Percentiles rank a stretch among this genome's conserved stretches.
phyloP scores from a whole-genome alignment of 1,139 yeast genomes.

The Candida buenavistaensis region DNA sequence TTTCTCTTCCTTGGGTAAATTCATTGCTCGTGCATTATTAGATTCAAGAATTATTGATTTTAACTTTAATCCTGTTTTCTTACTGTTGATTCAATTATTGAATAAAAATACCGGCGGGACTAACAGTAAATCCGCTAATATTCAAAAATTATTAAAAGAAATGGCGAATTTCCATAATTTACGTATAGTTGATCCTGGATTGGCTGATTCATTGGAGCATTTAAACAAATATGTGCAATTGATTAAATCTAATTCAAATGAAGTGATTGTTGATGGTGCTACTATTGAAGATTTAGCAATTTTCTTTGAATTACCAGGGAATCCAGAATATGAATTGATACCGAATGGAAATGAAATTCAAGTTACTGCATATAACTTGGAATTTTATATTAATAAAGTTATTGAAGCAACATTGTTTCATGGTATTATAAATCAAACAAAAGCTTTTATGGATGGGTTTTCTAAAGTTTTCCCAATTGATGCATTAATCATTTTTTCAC shows the following conservation, averaged over 20 bases:
- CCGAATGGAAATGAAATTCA: conserved; percentile 52
- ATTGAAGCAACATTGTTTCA: conserved; percentile 59
- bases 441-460: conserved; percentile 78
- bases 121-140: conserved; percentile 8
- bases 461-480: conserved; percentile 79
- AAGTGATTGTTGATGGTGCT: conserved; percentile 39
- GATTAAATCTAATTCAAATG: conserved; percentile 18
- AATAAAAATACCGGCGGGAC: conserved; percentile 16
- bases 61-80: conserved; percentile 70
- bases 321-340: conserved; percentile 57
- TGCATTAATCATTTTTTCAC: conserved; percentile 69
- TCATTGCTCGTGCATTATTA: conserved; percentile 81
- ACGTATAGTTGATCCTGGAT: conserved; percentile 54
- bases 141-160: conserved; percentile 23
- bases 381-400: conserved; percentile 56
- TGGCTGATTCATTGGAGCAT: conserved; percentile 62
- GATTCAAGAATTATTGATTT: conserved; percentile 88
- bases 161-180: conserved; percentile 44
- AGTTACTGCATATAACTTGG: conserved; percentile 58
- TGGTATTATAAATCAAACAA: conserved; percentile 68
- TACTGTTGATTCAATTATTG: conserved; percentile 45
- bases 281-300: conserved; percentile 55
- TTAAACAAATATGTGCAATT: conserved; percentile 45
- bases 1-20: conserved; percentile 73
- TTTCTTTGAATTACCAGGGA: conserved; percentile 70